Conservation (phyloP, 2,329 filamentous ascomycete species). For the Trichophyton benhamiae region DNA sequence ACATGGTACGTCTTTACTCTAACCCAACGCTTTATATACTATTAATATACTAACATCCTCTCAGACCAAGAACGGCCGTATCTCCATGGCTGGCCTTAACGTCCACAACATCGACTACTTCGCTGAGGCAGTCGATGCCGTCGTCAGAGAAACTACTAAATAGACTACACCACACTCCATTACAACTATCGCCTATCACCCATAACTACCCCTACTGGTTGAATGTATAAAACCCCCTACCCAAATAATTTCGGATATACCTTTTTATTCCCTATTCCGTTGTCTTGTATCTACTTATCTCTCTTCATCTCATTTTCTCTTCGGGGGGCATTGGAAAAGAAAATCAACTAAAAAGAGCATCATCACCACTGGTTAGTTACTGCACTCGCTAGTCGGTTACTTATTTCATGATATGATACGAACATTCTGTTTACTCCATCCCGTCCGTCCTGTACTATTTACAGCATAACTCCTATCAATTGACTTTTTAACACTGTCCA, state of each 20-base stretch:
- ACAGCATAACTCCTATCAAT: no score
- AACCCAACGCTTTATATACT: neutral
- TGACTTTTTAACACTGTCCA: no score
- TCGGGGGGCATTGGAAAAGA: neutral
- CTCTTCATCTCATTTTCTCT: neutral
- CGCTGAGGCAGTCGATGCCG: conserved; percentile 74
- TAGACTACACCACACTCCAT: neutral
- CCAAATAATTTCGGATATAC: neutral
- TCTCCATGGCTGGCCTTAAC: conserved; percentile 97
- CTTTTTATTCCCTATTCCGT: neutral
- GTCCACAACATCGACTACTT: conserved; percentile 86
- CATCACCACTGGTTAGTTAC: neutral
- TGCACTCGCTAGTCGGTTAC: neutral
- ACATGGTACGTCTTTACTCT: conserved; percentile 30
- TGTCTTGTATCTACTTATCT: neutral
- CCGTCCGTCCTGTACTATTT: no score
- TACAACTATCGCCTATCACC: neutral
- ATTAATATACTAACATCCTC: neutral
- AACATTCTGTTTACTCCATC: neutral
- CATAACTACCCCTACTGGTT: neutral
- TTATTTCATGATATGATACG: neutral
- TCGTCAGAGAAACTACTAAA: conserved; percentile 43
- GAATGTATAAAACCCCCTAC: neutral
- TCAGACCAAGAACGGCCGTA: conserved; percentile 89
- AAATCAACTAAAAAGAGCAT: neutral